Base-by-base conservation (phyloP, 2,329 filamentous ascomycete species). In the Dactylellina drechsleri region DNA sequence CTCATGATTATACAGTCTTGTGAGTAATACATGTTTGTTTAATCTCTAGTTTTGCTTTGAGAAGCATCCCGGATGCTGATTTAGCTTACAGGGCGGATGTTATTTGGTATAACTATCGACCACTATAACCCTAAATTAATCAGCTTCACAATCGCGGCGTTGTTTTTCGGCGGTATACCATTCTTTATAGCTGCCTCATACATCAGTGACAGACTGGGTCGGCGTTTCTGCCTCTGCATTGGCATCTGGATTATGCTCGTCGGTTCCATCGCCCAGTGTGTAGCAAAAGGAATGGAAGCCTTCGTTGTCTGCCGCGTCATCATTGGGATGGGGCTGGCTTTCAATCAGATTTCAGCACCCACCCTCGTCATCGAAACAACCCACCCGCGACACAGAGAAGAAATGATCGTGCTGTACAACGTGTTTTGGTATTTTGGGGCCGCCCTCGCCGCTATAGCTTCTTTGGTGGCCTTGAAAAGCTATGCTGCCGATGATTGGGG, bases 341-440 rank as follows among this genome's bases (percentile, higher is more conserved):
- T 73, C 13, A 59, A 50, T n/a, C 68, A 73, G 50, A 65, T 50
- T 8, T 47, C 68, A 7, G 68, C 68, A 15, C 60, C 60, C 4
- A 56, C 68, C 0, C 53, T 73, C 20, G 56, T 56, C 2, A 40
- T 47, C 1, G 68, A 73, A 49, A 61, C 66, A 8, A 60, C 68
- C 31, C 56, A 61, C 12, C 68, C 68, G 13, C 20, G 54, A 20
- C 23, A 73, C 0, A 47, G 60, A 36, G 49, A 60, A 12, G 10
- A 15, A 2, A 53, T 66, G 26, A 47, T 40, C 4, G 62, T 73
- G 4, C 45, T 50, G 16, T 73, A 73, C 43, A 73, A 73, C 16
- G 54, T 36, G 4, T 36, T 61, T 61, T 73, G 68, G 68, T 73
- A 73, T 49, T 23, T 65, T 10, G 68, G 68, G 13, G 47, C 60